phyloP scores from a whole-genome alignment of 2,329 filamentous ascomycete genomes.

The Tolypocladium inflatum region DNA sequence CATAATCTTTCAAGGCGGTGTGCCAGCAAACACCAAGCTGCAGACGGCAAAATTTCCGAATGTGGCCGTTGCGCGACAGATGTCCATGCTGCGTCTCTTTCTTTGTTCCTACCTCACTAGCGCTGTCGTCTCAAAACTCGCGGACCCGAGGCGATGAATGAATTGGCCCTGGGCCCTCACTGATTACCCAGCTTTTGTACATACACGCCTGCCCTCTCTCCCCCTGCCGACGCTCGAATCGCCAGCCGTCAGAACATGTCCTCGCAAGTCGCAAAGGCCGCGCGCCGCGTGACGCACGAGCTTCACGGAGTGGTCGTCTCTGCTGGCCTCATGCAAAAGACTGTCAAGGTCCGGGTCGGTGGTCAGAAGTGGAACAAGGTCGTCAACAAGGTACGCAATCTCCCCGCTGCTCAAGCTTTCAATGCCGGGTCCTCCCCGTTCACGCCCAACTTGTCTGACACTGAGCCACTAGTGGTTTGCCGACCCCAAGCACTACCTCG shows the following conservation, averaged over 20 bases:
- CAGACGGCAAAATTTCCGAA: neutral
- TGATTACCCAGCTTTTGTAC: neutral
- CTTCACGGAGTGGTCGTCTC: constrained; percentile 65
- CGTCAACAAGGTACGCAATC: constrained; percentile 56
- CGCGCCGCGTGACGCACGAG: constrained; percentile 37
- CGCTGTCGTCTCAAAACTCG: neutral
- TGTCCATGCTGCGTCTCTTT: neutral
- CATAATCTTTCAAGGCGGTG: neutral
- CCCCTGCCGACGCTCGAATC: neutral
- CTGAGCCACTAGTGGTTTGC: constrained; percentile 42
- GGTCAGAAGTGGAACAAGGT: constrained; percentile 62
- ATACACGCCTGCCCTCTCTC: neutral
- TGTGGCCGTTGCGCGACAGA: neutral
- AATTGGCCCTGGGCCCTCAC: neutral
- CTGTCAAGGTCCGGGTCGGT: constrained; percentile 68
- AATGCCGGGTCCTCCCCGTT: neutral
- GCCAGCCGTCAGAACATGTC: constrained; percentile 20
- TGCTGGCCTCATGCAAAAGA: constrained; percentile 67
- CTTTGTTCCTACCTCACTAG: neutral
- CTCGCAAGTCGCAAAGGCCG: constrained; percentile 28
- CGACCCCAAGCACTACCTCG: constrained; percentile 54
- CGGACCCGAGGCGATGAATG: neutral
- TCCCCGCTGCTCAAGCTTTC: neutral
- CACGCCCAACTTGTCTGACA: neutral
- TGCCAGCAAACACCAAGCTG: neutral